Conservation (phyloP, 1,139 yeast genomes). For the Kurtzmaniella quercitrusa region DNA sequence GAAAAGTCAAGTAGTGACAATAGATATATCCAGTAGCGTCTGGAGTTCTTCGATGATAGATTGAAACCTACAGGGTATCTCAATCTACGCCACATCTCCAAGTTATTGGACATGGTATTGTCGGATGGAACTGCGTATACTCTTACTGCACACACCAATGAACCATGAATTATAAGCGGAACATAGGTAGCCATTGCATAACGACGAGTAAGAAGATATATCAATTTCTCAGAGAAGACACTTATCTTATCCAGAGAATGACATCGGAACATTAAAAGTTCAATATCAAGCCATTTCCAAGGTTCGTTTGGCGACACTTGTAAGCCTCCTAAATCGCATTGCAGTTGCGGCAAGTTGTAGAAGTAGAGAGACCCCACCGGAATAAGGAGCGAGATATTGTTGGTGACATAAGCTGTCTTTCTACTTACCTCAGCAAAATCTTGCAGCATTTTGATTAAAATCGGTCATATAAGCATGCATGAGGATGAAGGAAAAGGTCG, state of each 20-base stretch:
- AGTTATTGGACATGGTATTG: slow-evolving; percentile 27
- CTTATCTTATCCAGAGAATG: slow-evolving; percentile 10
- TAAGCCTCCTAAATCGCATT: slow-evolving; percentile 18
- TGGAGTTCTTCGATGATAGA: slow-evolving; percentile 24
- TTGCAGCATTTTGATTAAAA: neutral
- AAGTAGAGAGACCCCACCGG: slow-evolving; percentile 49
- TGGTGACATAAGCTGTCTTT: slow-evolving; percentile 22
- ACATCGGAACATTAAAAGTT: slow-evolving; percentile 15
- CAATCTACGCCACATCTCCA: slow-evolving; percentile 28
- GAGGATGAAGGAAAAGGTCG: neutral
- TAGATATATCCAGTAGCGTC: slow-evolving; percentile 26
- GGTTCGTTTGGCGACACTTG: slow-evolving; percentile 24
- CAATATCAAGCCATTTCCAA: slow-evolving; percentile 55
- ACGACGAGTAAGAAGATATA: slow-evolving; percentile 35
- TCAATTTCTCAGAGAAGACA: slow-evolving; percentile 28
- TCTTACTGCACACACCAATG: slow-evolving; percentile 32
- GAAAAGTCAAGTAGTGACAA: slow-evolving; percentile 38
- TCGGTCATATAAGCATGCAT: neutral
- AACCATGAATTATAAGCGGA: slow-evolving; percentile 7
- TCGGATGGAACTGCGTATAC: slow-evolving; percentile 49
- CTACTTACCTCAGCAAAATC: neutral
- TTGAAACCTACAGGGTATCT: slow-evolving; percentile 11
- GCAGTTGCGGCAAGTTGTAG: slow-evolving; percentile 31
- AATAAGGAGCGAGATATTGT: slow-evolving; percentile 32
- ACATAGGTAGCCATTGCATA: slow-evolving; percentile 45